A percentile compares a stretch with the other conserved stretches of the same genome.
Evolutionary conservation across 1,284 basidiomycete genomes (phyloP).

Genomic region (Tremellales sp.): DNA sequence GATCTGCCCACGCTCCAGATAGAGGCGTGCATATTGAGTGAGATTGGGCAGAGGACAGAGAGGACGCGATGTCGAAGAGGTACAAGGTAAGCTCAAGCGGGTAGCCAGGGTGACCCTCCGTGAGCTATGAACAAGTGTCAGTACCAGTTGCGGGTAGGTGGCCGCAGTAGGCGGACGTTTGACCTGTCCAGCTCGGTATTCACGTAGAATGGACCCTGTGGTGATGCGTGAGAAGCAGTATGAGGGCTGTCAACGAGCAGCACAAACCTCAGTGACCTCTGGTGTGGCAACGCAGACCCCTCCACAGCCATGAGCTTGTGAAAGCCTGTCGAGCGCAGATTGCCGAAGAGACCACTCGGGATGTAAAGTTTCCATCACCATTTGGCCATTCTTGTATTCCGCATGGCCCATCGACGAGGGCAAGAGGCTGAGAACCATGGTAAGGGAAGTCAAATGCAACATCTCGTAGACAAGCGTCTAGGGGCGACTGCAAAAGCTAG

Average conservation of each 20-base stretch:
- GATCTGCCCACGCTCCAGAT: slow-evolving; percentile 18
- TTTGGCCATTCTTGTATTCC: neutral
- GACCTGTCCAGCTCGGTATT: slow-evolving; percentile 13
- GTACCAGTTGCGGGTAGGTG: neutral
- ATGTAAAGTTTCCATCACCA: slow-evolving; percentile 4
- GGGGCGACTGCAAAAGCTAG: too few species aligned
- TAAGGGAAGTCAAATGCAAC: too few species aligned
- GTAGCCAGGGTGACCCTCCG: slow-evolving; percentile 15
- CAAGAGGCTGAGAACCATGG: too few species aligned
- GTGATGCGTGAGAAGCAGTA: neutral
- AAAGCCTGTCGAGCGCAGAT: slow-evolving; percentile 7
- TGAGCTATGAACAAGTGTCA: slow-evolving; percentile 9
- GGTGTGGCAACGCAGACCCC: slow-evolving; percentile 18
- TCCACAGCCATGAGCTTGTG: slow-evolving; percentile 7
- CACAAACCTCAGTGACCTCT: slow-evolving; percentile 16
- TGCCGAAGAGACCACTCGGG: slow-evolving; percentile 16
- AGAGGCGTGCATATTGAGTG: slow-evolving; percentile 13
- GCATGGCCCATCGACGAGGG: too few species aligned
- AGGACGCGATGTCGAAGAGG: slow-evolving; percentile 15
- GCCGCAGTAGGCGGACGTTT: slow-evolving; percentile 3
- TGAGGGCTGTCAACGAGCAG: neutral
- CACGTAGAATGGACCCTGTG: slow-evolving; percentile 26
- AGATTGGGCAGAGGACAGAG: slow-evolving; percentile 5
- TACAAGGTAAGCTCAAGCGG: slow-evolving; percentile 16
- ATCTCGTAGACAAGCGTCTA: too few species aligned